Conservation (phyloP, 163 green algal genomes). For the Trebouxiophyceae sp. region DNA sequence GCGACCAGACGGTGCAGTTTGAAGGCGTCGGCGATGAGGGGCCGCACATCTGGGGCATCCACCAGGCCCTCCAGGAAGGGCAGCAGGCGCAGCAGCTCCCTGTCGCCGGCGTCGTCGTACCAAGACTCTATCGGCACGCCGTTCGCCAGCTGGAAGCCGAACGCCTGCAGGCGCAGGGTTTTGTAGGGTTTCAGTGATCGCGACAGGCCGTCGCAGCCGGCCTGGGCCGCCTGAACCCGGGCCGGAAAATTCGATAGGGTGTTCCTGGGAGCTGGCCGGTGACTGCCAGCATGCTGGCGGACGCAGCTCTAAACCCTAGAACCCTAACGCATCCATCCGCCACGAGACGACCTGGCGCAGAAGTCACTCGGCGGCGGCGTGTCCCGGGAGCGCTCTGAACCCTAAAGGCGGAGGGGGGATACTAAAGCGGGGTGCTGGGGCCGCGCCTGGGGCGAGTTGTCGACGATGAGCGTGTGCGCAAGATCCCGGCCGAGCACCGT, state of each 20-base stretch:
- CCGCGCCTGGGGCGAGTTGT: constrained; percentile 91
- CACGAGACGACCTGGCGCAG: too few relatives aligned
- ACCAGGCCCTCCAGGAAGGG: constrained; percentile 84
- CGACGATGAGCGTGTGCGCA: constrained; percentile 80
- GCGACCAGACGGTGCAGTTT: constrained; percentile 59
- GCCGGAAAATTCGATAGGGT: too few relatives aligned
- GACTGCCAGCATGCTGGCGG: too few relatives aligned
- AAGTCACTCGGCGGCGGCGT: too few relatives aligned
- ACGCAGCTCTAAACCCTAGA: too few relatives aligned
- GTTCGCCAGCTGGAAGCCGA: constrained; percentile 94
- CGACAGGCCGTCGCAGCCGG: too few relatives aligned
- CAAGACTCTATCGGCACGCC: constrained; percentile 96
- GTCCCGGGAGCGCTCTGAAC: too few relatives aligned
- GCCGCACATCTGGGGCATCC: constrained; percentile 65
- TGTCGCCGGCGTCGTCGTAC: constrained; percentile 88
- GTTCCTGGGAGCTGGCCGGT: too few relatives aligned
- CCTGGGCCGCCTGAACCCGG: too few relatives aligned
- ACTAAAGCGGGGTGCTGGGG: too few relatives aligned
- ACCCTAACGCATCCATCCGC: too few relatives aligned
- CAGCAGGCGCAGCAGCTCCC: constrained; percentile 77
- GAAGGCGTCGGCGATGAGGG: constrained; percentile 53
- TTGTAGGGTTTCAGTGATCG: not conserved
- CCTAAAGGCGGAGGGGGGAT: too few relatives aligned
- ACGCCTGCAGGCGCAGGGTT: constrained; percentile 41
- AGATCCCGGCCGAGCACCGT: constrained; percentile 88